Base-by-base conservation (phyloP, 2,329 filamentous ascomycete species). In the Trichoderma citrinoviride region DNA sequence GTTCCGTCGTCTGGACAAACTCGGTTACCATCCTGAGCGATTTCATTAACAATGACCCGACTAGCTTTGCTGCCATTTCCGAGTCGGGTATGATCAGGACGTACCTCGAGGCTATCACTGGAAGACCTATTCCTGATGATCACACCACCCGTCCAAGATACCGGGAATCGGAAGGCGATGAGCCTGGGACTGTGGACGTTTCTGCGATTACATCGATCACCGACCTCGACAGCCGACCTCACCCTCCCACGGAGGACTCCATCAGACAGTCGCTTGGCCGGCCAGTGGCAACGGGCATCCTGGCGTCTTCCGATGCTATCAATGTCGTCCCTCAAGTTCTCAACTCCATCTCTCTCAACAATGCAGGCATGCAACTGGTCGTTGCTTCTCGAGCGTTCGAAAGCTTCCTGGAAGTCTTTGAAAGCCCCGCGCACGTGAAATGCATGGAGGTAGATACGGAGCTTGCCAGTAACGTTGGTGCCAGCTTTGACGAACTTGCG, bases 41-140 rank as follows among this genome's bases (percentile, higher is more conserved):
- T 71, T 99, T 99, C 77, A 96, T 99, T 71, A 96, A 99, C 78
- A 97, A 98, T 73, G 95, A 99, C 73, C 95, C 95, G 0, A 99
- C 95, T 0, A 99, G 95, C 76, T 99, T 97, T 75, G 90, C 92
- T 29, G 92, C 97, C 25, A 95, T 99, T 69, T 92, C 92, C 15
- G 95, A 99, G 78, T 94, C 95, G 57, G 93, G 93, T 23, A 84
- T 99, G 70, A 93, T 95, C 72, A 90, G 90, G 74, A 91, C 88
- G 58, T 90, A 97, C 65, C 82, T 99, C 15, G 89, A 94, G 75
- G 88, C 93, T 3, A 85, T 98, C 61, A 96, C 87, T 1, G 82
- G 85, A 5, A 79, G 78, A 27, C 72, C 78, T 5, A 74, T 87
- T 5, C 71, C 77, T 1, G 73, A 74, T 21, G 65, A 70, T 23